A percentile compares a stretch with the other conserved stretches of the same genome.
phyloP scores from a whole-genome alignment of 371 early-diverging fungal species.

The Mucor indicus region DNA sequence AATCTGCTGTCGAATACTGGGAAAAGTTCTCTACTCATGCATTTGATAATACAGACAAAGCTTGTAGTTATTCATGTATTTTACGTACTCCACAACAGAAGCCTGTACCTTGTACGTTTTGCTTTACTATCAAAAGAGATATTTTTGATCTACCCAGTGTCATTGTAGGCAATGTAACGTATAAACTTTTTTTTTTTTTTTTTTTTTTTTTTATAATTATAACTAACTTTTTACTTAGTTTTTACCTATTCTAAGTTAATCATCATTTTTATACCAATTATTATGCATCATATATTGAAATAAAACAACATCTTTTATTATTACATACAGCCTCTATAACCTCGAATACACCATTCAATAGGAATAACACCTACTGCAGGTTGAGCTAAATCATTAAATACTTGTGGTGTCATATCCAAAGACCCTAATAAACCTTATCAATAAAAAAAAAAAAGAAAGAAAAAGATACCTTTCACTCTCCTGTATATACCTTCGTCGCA shows the following conservation, averaged over 20 bases:
- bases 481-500: conserved; percentile 23
- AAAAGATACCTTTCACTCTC: no score
- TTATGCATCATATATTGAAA: neutral
- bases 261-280: neutral
- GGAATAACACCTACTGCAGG: conserved; percentile 45
- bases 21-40: conserved; percentile 86
- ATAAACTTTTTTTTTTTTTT: neutral
- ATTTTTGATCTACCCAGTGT: conserved; percentile 91
- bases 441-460: no score
- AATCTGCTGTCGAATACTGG: conserved; percentile 92
- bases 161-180: conserved; percentile 75
- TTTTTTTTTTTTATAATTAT: neutral
- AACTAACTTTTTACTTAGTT: conserved; percentile 22
- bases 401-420: conserved; percentile 57
- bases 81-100: conserved; percentile 65
- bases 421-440: no score
- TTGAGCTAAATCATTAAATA: conserved; percentile 51
- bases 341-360: conserved; percentile 52
- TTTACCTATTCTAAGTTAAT: conserved; percentile 44
- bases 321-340: conserved; percentile 16
- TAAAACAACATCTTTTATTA: neutral
- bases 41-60: conserved; percentile 84
- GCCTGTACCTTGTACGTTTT: conserved; percentile 84
- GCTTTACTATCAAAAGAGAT: conserved; percentile 91
- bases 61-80: conserved; percentile 72